Percentiles rank a stretch among this genome's conserved stretches.
Conservation (phyloP, 164 flowering plant species). For the Platanus orientalis region DNA sequence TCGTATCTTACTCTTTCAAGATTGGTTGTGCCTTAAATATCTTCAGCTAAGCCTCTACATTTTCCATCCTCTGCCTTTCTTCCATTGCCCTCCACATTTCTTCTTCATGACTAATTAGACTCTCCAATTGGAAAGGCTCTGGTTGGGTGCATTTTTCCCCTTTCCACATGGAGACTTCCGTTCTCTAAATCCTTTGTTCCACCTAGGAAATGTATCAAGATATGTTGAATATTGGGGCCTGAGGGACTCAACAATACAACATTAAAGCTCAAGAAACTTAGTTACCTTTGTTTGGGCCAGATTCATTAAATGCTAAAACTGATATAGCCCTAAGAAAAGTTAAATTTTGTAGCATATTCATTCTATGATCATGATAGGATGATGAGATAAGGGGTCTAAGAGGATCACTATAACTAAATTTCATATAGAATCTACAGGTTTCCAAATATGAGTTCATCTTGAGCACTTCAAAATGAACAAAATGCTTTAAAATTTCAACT, state of each 20-base stretch:
- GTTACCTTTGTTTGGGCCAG: conserved; percentile 16
- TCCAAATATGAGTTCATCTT: too few relatives aligned
- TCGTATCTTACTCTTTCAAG: too few relatives aligned
- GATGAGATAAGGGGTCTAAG: not conserved
- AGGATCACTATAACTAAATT: not conserved
- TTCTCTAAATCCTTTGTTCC: conserved; percentile 33
- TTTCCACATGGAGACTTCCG: conserved; percentile 22
- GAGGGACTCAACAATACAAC: too few relatives aligned
- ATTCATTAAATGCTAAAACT: conserved; percentile 5
- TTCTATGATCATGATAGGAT: not conserved
- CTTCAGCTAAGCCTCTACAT: too few relatives aligned
- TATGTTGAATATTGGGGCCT: not conserved
- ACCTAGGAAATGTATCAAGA: conserved; percentile 13
- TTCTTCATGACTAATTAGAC: too few relatives aligned
- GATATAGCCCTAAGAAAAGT: conserved; percentile 11
- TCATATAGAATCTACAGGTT: not conserved
- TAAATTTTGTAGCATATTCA: not conserved
- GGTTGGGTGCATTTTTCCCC: conserved; percentile 49
- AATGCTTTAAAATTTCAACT: too few relatives aligned
- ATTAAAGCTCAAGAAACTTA: too few relatives aligned
- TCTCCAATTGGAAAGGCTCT: too few relatives aligned
- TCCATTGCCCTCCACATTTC: too few relatives aligned
- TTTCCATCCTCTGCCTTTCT: too few relatives aligned
- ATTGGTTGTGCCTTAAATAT: too few relatives aligned
- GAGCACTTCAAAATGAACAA: too few relatives aligned